Evolutionary conservation across 1,139 yeast species (phyloP).

Genomic region (Pichia sp.): DNA sequence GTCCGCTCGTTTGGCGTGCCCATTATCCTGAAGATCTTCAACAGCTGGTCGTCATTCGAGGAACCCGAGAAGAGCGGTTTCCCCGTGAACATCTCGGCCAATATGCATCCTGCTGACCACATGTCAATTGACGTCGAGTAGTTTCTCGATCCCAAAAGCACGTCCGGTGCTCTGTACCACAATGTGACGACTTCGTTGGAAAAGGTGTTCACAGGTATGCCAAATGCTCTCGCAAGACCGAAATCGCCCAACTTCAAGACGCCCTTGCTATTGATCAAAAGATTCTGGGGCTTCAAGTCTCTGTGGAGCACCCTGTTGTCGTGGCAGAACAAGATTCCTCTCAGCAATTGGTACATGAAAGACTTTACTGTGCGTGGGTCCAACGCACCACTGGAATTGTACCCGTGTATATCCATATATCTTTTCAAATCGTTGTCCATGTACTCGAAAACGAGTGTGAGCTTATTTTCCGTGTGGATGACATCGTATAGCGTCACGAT

Average conservation of each 20-base stretch:
- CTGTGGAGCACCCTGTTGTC: conserved; percentile 92
- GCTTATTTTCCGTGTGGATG: conserved; percentile 92
- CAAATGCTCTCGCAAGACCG: conserved; percentile 96
- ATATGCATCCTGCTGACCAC: conserved; percentile 98
- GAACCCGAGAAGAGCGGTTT: conserved; percentile 95
- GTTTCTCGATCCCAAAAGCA: conserved; percentile 86
- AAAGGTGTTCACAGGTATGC: conserved; percentile 95
- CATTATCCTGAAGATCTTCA: conserved; percentile 84
- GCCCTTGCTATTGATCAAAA: conserved; percentile 82
- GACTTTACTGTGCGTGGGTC: conserved; percentile 77
- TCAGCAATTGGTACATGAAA: conserved; percentile 86
- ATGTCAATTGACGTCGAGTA: conserved; percentile 95
- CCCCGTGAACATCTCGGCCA: conserved; percentile 99
- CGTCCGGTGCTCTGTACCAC: conserved; percentile 99
- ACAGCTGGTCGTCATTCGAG: conserved; percentile 90
- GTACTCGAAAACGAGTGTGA: conserved; percentile 86
- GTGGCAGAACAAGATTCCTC: conserved; percentile 91
- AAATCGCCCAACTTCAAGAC: conserved; percentile 94
- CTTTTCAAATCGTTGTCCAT: conserved; percentile 93
- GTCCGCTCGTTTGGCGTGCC: conserved; percentile 95
- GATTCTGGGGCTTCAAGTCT: conserved; percentile 92
- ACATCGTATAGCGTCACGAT: conserved; percentile 92
- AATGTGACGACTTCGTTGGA: conserved; percentile 96
- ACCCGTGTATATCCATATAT: conserved; percentile 88
- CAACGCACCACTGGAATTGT: conserved; percentile 58